phyloP scores from a whole-genome alignment of 805 yeast species.

The Saturnispora saitoi region DNA sequence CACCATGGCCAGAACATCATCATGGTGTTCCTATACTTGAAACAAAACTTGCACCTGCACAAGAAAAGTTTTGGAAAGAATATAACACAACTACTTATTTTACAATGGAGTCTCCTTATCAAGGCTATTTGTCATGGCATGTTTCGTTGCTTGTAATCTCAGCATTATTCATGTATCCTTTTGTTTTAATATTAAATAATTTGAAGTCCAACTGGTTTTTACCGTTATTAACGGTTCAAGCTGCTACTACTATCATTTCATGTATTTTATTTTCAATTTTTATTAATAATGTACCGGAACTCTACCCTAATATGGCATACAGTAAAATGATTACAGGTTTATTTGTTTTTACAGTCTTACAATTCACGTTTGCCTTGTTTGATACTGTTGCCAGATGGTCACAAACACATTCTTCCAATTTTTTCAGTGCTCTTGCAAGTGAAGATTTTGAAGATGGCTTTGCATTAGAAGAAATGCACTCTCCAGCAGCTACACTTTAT shows the following conservation, averaged over 20 bases:
- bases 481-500: constrained; percentile 32
- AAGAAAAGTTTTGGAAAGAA: constrained; percentile 64
- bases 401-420: background rate
- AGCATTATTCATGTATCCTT: constrained; percentile 55
- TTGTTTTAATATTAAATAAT: constrained; percentile 55
- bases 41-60: constrained; percentile 61
- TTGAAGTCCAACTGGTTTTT: constrained; percentile 51
- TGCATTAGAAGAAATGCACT: constrained; percentile 24
- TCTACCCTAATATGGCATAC: constrained; percentile 76
- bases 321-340: constrained; percentile 55
- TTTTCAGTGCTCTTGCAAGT: constrained; percentile 8
- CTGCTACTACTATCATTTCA: constrained; percentile 38
- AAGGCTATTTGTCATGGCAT: constrained; percentile 49
- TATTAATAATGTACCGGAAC: constrained; percentile 47
- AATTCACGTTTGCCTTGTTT: constrained; percentile 46
- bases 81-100: constrained; percentile 75
- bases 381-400: constrained; percentile 39
- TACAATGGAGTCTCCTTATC: constrained; percentile 41
- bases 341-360: constrained; percentile 43
- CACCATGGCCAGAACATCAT: constrained; percentile 40
- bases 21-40: constrained; percentile 74
- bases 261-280: constrained; percentile 49
- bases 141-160: constrained; percentile 35
- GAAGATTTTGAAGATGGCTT: constrained; percentile 14
- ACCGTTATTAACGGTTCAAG: constrained; percentile 46